phyloP scores from a whole-genome alignment of 2,329 filamentous ascomycete genomes.

The Botrytis tulipae region DNA sequence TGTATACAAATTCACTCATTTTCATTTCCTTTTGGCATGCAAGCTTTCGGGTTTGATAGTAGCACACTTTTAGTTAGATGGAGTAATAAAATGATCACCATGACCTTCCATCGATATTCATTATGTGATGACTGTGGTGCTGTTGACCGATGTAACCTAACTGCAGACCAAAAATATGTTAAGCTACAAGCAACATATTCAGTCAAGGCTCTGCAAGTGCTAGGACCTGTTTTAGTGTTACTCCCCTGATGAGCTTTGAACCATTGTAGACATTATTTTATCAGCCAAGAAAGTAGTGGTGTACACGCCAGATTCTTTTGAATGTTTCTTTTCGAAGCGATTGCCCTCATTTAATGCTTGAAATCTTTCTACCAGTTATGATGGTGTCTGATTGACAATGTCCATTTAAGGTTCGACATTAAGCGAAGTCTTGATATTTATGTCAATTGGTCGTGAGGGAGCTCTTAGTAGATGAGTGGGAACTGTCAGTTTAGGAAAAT shows the following conservation, averaged over 20 bases:
- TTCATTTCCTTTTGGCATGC: conserved; percentile 11
- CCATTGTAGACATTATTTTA: neutral
- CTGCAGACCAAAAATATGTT: neutral
- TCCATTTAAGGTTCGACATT: neutral
- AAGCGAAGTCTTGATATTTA: neutral
- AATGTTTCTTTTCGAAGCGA: neutral
- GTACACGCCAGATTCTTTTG: neutral
- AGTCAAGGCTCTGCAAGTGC: neutral
- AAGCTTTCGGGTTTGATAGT: neutral
- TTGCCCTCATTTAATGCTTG: neutral
- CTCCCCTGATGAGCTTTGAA: neutral
- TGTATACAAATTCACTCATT: conserved; percentile 24
- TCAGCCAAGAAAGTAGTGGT: neutral
- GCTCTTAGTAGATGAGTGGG: neutral
- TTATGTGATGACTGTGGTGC: neutral
- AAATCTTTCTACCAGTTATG: neutral
- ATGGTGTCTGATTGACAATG: neutral
- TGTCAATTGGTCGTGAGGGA: neutral
- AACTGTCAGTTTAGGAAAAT: neutral
- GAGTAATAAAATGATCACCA: conserved; percentile 6
- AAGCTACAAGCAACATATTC: neutral
- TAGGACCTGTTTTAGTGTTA: neutral
- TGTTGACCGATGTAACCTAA: neutral
- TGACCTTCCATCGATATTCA: neutral
- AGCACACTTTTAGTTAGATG: conserved; percentile 11